phyloP scores from a whole-genome alignment of 2,329 filamentous ascomycete species.

The Xylaria sp. region DNA sequence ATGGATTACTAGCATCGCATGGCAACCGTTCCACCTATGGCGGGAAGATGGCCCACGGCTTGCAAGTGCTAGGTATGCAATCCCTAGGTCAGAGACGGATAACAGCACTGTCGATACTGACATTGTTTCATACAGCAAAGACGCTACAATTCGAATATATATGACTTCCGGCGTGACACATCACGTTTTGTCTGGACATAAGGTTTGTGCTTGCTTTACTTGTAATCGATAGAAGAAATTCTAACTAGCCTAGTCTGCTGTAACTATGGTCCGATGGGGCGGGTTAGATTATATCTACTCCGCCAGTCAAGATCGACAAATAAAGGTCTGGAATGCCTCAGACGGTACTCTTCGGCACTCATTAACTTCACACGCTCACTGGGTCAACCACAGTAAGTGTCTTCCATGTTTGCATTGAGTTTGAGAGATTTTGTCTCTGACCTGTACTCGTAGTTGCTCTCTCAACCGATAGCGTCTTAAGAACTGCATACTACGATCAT shows the following conservation, averaged over 20 bases:
- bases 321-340: conserved; percentile 84
- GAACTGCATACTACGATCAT: conserved; percentile 90
- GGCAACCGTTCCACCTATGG: conserved; percentile 94
- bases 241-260: conserved; percentile 68
- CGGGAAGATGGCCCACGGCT: conserved; percentile 77
- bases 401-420: background rate
- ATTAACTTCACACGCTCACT: conserved; percentile 85
- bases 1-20: conserved; percentile 87
- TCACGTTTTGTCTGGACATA: conserved; percentile 87
- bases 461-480: conserved; percentile 89
- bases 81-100: background rate
- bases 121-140: conserved; percentile 72
- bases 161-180: conserved; percentile 82
- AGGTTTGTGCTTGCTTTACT: conserved; percentile 38
- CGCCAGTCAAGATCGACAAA: conserved; percentile 80
- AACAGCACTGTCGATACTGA: background rate
- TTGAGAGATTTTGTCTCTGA: background rate
- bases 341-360: conserved; percentile 84
- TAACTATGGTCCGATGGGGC: conserved; percentile 94
- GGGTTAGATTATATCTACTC: conserved; percentile 88
- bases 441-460: conserved; percentile 68
- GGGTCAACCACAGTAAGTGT: conserved; percentile 80
- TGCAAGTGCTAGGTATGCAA: conserved; percentile 68
- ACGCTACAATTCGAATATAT: conserved; percentile 89
- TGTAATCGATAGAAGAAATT: background rate